Evolutionary conservation across 192 early-diverging fungal genomes (phyloP).

Genomic region (Backusella tarrabulga): DNA sequence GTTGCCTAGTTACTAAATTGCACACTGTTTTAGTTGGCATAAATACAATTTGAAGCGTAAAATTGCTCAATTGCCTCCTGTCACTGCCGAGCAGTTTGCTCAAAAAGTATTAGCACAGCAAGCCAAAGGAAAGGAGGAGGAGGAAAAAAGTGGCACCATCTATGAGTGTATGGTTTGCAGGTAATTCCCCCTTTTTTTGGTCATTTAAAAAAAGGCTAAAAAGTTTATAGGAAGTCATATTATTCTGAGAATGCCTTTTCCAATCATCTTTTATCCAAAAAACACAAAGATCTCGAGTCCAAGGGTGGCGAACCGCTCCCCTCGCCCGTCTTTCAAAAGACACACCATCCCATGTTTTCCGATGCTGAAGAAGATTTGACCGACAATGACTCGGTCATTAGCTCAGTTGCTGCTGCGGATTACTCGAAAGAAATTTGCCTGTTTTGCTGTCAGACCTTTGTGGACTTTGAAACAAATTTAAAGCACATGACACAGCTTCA

Average conservation of each 20-base stretch:
- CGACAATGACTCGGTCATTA: neutral
- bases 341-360: conserved; percentile 18
- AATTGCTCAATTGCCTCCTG: conserved; percentile 86
- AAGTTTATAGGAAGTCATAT: conserved; percentile 25
- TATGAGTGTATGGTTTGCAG: conserved; percentile 54
- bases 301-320: conserved; percentile 15
- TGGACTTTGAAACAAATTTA: conserved; percentile 70
- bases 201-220: neutral
- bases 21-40: conserved; percentile 70
- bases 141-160: conserved; percentile 28
- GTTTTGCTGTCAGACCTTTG: conserved; percentile 76
- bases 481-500: conserved; percentile 89
- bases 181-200: conserved; percentile 18
- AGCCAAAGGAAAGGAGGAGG: conserved; percentile 51
- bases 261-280: conserved; percentile 89
- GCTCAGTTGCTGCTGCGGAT: neutral
- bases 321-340: neutral
- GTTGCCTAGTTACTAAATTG: neutral
- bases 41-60: conserved; percentile 98
- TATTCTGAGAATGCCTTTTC: conserved; percentile 81
- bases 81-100: conserved; percentile 82
- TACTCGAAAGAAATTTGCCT: conserved; percentile 57
- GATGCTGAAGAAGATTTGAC: conserved; percentile 19
- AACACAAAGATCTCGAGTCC: conserved; percentile 84
- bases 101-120: conserved; percentile 74